Percentiles rank a stretch among this genome's conserved stretches.
Conservation (phyloP, 2,329 filamentous ascomycete species). For the Coniochaeta sp. region DNA sequence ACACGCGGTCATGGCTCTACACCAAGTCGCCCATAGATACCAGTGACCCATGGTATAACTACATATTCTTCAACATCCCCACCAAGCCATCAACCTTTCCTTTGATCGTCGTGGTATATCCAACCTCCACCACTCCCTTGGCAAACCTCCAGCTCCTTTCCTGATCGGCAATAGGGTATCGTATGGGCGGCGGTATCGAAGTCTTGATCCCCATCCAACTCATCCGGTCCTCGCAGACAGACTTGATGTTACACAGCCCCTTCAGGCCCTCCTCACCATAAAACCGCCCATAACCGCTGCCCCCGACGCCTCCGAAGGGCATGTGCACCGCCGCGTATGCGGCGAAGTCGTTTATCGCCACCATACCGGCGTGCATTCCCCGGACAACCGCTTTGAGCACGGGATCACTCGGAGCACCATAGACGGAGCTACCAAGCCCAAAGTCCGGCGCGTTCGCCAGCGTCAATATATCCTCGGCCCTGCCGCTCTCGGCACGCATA, state of each 20-base stretch:
- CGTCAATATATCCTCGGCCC: conserved; percentile 55
- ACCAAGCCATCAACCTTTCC: conserved; percentile 15
- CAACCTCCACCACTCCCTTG: conserved; percentile 52
- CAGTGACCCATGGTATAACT: neutral
- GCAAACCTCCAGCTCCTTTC: conserved; percentile 58
- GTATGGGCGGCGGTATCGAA: conserved; percentile 69
- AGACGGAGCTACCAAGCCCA: conserved; percentile 83
- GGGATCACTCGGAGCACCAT: conserved; percentile 58
- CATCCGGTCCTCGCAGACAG: conserved; percentile 70
- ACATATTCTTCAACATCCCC: conserved; percentile 19
- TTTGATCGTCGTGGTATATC: conserved; percentile 37
- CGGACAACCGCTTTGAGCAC: conserved; percentile 58
- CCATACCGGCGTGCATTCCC: conserved; percentile 76
- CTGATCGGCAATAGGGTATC: conserved; percentile 70
- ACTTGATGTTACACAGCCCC: conserved; percentile 80
- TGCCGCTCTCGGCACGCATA: conserved; percentile 62
- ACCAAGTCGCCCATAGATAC: neutral
- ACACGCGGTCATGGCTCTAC: too few species aligned
- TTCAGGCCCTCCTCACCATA: conserved; percentile 83
- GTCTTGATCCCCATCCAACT: conserved; percentile 60
- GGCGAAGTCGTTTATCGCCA: conserved; percentile 92
- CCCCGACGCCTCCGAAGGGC: conserved; percentile 86
- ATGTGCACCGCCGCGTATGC: conserved; percentile 89
- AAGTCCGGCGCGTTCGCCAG: conserved; percentile 82
- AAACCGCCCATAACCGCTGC: conserved; percentile 88